Base-by-base conservation (phyloP, 2,329 filamentous ascomycete species). In the Fonsecaea erecta region DNA sequence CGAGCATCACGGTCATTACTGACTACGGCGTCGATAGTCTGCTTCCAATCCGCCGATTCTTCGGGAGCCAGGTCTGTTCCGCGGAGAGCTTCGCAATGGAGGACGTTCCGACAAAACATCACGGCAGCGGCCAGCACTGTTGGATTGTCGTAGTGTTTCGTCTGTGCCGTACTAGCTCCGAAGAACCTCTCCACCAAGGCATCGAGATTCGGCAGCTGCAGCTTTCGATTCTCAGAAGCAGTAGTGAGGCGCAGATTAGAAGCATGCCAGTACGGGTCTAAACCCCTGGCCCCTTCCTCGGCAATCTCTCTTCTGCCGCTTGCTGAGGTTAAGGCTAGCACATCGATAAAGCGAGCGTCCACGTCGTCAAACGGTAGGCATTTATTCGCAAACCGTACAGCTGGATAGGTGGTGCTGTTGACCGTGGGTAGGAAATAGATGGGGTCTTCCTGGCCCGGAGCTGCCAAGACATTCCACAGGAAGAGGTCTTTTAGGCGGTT, bases 271-370 rank as follows among this genome's bases (percentile, higher is more conserved):
- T 90, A 89, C 11, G 89, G 88, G 77, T 97, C 92, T 3, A 97
- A 83, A 0, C 95, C 95, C 76, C 92, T 93, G 67, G 87, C 88
- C 1, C 93, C 95, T 78, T 98, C 94, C 74, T 99, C 95, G 0
- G 91, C 79, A 2, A 98, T 88, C 74, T 98, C 94, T 66, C 88
- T 90, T 52, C 90, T 86, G 74, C 93, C 90, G 74, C 93, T 90
- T 2, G 84, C 83, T 12, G 88, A 88, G 16, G 86, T 87, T 8
- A 95, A 81, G 7, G 93, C 94, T 56, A 97, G 83, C 16, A 98
- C 85, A 75, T 97, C 88, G 53, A 97, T 90, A 91, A 92, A 97
- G 55, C 95, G 86, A 28, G 88, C 95, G 40, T 89, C 82, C 9
- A 92, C 83, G 73, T 97, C 92, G 21, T 84, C 84, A 71, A 92